These are phyloP conservation scores for Penicillium sp. DNA, from an alignment of 2,329 filamentous ascomycete species.

Conservation along the genomic window DNA sequence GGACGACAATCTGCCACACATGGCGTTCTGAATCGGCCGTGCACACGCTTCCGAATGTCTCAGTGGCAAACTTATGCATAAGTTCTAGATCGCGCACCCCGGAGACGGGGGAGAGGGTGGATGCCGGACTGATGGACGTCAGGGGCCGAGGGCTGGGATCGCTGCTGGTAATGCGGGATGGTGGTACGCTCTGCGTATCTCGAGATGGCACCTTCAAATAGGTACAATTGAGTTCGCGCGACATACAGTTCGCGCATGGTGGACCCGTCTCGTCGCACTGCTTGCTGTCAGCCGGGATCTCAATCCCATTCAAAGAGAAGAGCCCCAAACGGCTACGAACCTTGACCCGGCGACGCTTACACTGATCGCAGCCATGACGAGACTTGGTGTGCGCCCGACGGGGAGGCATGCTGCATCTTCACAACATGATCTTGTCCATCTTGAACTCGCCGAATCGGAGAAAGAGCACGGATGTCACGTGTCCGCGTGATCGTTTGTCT, in stretches of 20 bases:
- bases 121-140: conserved; percentile 16
- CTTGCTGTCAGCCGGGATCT: conserved; percentile 9
- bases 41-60: conserved; percentile 42
- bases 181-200: conserved; percentile 1
- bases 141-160: conserved; percentile 9
- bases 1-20: conserved; percentile 39
- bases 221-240: conserved; percentile 32
- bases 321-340: conserved; percentile 17
- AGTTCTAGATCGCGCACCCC: conserved; percentile 44
- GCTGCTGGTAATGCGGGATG: conserved; percentile 3
- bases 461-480: conserved; percentile 6
- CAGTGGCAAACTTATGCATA: conserved; percentile 49
- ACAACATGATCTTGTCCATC: no score
- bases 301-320: not conserved
- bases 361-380: conserved; percentile 39
- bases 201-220: conserved; percentile 23
- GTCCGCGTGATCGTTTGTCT: not conserved
- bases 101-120: conserved; percentile 14
- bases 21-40: conserved; percentile 29
- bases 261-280: conserved; percentile 39
- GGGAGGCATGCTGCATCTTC: conserved; percentile 32
- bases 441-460: no score
- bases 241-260: conserved; percentile 37
- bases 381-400: conserved; percentile 41
- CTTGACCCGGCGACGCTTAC: conserved; percentile 41